These are phyloP conservation scores for Solanum tacnaense DNA, from an alignment of 257 asterid genomes.

Conservation along the genomic window DNA sequence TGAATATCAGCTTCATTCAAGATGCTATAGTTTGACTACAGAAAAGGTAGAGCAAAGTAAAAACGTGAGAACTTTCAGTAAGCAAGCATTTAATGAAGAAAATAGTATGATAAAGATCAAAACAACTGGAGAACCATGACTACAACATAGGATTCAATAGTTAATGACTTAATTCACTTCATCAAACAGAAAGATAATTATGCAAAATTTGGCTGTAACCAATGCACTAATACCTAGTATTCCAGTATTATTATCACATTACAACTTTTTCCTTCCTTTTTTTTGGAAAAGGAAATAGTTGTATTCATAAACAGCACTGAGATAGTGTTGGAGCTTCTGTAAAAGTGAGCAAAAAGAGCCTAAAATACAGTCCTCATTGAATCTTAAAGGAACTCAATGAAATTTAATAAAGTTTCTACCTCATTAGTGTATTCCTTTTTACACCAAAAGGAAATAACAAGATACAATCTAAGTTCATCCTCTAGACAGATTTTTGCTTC, in stretches of 20 bases:
- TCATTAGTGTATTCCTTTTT: neutral
- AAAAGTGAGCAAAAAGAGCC: neutral
- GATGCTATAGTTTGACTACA: conserved; percentile 54
- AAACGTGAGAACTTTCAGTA: neutral
- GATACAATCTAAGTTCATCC: neutral
- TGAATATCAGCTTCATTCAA: conserved; percentile 74
- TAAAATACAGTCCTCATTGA: neutral
- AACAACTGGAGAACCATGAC: neutral
- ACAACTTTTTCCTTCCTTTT: neutral
- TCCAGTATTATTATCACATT: neutral
- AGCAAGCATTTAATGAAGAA: neutral
- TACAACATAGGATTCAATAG: neutral
- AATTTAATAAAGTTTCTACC: neutral
- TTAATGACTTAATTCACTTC: neutral
- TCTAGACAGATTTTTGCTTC: neutral
- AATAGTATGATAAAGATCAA: neutral
- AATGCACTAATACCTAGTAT: neutral
- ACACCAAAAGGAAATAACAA: neutral
- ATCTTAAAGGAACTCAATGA: neutral
- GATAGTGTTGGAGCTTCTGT: neutral
- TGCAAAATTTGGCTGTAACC: neutral
- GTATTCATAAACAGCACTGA: neutral
- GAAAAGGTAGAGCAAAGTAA: neutral
- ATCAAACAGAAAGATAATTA: neutral
- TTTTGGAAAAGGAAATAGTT: neutral